phyloP scores from a whole-genome alignment of 768 basidiomycete species.

The Naganishia antarctica region DNA sequence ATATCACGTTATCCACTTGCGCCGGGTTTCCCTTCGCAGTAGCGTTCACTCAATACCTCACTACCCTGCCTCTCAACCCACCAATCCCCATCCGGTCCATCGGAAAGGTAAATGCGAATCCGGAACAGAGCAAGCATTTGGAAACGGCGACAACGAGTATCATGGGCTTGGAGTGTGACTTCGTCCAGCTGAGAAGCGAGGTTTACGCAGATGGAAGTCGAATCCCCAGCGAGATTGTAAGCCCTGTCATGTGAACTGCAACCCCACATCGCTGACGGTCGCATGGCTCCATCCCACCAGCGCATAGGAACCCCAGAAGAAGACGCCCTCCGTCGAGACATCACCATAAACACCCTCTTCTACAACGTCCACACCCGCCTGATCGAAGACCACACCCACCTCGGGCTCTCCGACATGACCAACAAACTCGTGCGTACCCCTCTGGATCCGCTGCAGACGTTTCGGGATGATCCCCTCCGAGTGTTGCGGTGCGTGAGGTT shows the following conservation, averaged over 20 bases:
- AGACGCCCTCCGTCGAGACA: constrained; percentile 84
- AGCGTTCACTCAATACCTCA: constrained; percentile 63
- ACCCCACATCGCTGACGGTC: no score
- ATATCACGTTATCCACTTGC: constrained; percentile 80
- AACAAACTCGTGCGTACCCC: constrained; percentile 81
- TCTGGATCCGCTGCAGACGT: constrained; percentile 76
- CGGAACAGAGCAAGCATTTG: constrained; percentile 94
- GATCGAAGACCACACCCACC: constrained; percentile 75
- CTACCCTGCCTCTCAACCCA: constrained; percentile 31
- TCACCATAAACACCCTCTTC: constrained; percentile 92
- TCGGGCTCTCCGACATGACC: constrained; percentile 81
- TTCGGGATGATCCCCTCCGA: constrained; percentile 87
- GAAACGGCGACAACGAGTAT: constrained; percentile 86
- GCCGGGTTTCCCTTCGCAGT: constrained; percentile 87
- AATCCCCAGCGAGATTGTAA: constrained; percentile 80
- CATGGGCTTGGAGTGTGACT: constrained; percentile 76
- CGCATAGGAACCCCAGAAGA: constrained; percentile 84
- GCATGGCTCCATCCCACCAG: constrained; percentile 52
- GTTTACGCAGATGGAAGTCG: constrained; percentile 81
- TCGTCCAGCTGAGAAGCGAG: constrained; percentile 89
- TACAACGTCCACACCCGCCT: constrained; percentile 82
- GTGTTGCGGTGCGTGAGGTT: constrained; percentile 88
- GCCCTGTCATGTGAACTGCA: constrained; percentile 49
- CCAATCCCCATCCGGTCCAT: constrained; percentile 51
- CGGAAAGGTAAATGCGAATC: constrained; percentile 83